phyloP scores from a whole-genome alignment of 2,329 filamentous ascomycete species.

The Coniella lustricola region DNA sequence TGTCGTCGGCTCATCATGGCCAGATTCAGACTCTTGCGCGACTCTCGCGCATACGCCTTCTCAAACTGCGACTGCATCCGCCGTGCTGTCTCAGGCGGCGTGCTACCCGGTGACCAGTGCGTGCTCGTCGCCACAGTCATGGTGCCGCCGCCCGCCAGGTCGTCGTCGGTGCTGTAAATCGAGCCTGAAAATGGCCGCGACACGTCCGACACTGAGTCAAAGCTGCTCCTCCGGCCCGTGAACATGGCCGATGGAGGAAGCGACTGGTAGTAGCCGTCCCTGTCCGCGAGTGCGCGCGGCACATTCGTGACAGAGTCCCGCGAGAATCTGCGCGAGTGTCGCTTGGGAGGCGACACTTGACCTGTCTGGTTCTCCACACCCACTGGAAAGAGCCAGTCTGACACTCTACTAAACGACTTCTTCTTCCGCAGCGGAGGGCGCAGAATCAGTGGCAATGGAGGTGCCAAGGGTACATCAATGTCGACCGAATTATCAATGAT shows the following conservation, averaged over 20 bases:
- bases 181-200: slow-evolving; percentile 31
- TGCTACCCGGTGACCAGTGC: slow-evolving; percentile 41
- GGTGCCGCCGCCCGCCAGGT: slow-evolving; percentile 12
- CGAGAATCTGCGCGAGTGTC: slow-evolving; percentile 32
- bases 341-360: slow-evolving; percentile 21
- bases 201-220: slow-evolving; percentile 33
- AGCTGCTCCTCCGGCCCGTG: slow-evolving; percentile 30
- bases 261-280: slow-evolving; percentile 54
- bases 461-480: slow-evolving; percentile 38
- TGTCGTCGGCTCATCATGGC: background rate
- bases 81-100: slow-evolving; percentile 25
- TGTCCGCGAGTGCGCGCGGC: slow-evolving; percentile 42
- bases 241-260: slow-evolving; percentile 30
- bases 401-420: slow-evolving; percentile 58
- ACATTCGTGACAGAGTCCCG: slow-evolving; percentile 48
- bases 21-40: slow-evolving; percentile 8
- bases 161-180: slow-evolving; percentile 42
- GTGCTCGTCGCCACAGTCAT: slow-evolving; percentile 23
- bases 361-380: slow-evolving; percentile 17
- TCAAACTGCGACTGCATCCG: slow-evolving; percentile 30
- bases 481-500: slow-evolving; percentile 18
- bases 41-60: slow-evolving; percentile 25
- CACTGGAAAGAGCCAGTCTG: slow-evolving; percentile 49
- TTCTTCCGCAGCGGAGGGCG: slow-evolving; percentile 58
- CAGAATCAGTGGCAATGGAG: slow-evolving; percentile 51